Conservation (phyloP, 2,329 filamentous ascomycete species). For the Didymella pomorum region DNA sequence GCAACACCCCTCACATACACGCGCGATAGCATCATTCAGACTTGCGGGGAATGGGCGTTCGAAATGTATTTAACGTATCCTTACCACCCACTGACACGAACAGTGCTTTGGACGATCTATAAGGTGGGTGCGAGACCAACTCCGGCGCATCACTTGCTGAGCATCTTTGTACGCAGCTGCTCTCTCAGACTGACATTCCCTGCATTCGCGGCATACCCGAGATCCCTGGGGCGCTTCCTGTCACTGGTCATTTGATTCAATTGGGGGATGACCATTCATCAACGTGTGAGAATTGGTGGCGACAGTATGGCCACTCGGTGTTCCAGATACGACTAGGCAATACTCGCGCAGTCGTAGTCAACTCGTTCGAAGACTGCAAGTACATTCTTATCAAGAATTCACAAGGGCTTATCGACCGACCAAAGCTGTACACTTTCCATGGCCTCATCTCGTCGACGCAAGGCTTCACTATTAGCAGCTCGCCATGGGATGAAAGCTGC, state of each 20-base stretch:
- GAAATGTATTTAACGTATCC: neutral
- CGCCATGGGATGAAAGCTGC: conserved; percentile 63
- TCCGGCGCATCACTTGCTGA: neutral
- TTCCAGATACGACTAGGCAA: neutral
- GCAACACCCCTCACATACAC: conserved; percentile 2
- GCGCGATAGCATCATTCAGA: neutral
- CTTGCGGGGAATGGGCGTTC: neutral
- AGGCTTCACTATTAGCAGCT: conserved; percentile 64
- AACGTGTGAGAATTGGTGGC: neutral
- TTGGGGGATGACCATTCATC: neutral
- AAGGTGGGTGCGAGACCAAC: neutral
- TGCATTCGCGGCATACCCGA: conserved; percentile 56
- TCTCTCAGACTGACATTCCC: conserved; percentile 57
- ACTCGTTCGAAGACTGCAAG: conserved; percentile 62
- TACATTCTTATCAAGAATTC: conserved; percentile 60
- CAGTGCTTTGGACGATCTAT: neutral
- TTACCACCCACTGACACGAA: neutral
- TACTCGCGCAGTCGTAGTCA: conserved; percentile 32
- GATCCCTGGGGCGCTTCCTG: neutral
- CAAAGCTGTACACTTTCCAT: conserved; percentile 62
- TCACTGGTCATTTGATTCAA: neutral
- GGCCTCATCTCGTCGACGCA: conserved; percentile 59
- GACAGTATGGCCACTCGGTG: neutral
- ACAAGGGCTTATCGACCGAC: conserved; percentile 60
- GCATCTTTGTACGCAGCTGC: neutral